Base-by-base conservation (phyloP, 169 alveolate species). In the Cryptosporidium xiaoi region DNA sequence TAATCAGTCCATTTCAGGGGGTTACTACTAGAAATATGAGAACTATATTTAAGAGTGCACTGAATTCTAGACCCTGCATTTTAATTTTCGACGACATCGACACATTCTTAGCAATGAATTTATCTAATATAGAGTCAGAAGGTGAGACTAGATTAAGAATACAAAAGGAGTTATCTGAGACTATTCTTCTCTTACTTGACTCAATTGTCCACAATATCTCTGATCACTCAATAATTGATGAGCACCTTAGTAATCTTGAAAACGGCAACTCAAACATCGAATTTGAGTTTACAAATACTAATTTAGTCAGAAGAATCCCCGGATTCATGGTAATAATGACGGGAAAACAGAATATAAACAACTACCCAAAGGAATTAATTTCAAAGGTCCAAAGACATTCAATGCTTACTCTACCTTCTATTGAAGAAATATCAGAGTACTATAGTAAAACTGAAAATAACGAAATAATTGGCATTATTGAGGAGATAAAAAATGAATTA, bases 1-100 rank as follows among this genome's bases (percentile, higher is more conserved):
- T 77, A 44, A 77, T 77, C 40, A 77, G 71, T 29, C 71, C 87
- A 12, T 24, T 77, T 15, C 87, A 77, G 24, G 87, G 87, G 56
- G 40, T 77, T 16, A 77, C 87, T 18, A 77, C 71, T n/a, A 51
- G 71, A 13, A 77, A 77, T 77, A 58, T 77, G n/a, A 56, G 87
- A 27, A 51, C 33, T 3, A 48, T 77, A n/a, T 77, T 77, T 62
- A 20, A 77, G 29, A 77, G 56, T 56, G 87, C 87, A 77, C 27
- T 60, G 3, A 36, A 48, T 15, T 60, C 87, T 15, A 77, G 87
- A 36, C 87, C 87, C 0, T 58, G 77, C n/a, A 77, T 77, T 18
- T 62, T 77, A 20, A 71, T 77, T 7, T 77, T 77, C 33, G 87
- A 77, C 29, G 87, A 77, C 40, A 48, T 77, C 20, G 87, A 77